These are phyloP conservation scores for Sarocladium oryzae DNA, from an alignment of 2,329 filamentous ascomycete genomes.

Conservation along the genomic window DNA sequence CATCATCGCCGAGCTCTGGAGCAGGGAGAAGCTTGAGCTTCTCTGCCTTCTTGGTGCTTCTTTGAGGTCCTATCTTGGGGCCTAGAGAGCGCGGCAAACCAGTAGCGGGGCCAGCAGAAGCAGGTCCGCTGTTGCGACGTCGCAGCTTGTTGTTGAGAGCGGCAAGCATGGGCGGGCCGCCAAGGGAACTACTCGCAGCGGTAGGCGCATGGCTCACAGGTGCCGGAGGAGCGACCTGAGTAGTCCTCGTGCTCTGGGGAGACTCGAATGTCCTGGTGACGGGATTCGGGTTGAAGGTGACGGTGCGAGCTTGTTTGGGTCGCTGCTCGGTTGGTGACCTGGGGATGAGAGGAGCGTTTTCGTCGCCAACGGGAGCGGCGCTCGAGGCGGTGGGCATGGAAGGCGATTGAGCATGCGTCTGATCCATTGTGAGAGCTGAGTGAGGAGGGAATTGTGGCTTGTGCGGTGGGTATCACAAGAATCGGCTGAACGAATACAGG, in stretches of 20 bases:
- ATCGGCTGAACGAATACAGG: background rate
- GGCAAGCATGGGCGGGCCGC: constrained; percentile 58
- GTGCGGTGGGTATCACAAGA: constrained; percentile 6
- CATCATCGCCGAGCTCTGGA: constrained; percentile 69
- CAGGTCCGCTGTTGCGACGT: constrained; percentile 69
- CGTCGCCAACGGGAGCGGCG: constrained; percentile 15
- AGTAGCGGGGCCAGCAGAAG: constrained; percentile 26
- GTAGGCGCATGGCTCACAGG: constrained; percentile 19
- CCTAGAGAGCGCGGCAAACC: constrained; percentile 24
- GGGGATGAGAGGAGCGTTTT: constrained; percentile 29
- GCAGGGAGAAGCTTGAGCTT: constrained; percentile 97
- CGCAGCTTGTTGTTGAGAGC: constrained; percentile 82
- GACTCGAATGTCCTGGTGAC: constrained; percentile 56
- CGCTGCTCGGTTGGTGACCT: constrained; percentile 21
- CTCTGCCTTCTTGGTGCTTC: constrained; percentile 91
- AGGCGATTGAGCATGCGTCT: background rate
- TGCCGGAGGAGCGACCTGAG: constrained; percentile 17
- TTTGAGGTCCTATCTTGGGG: constrained; percentile 83
- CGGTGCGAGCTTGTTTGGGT: constrained; percentile 50
- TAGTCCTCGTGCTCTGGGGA: constrained; percentile 20
- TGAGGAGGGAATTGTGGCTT: background rate
- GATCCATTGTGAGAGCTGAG: constrained; percentile 1
- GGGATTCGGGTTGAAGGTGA: constrained; percentile 71
- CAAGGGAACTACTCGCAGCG: constrained; percentile 26
- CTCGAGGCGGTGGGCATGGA: background rate